Percentiles rank a stretch among this genome's conserved stretches.
Conservation (phyloP, 345 rosid genomes). For the Populus euphratica region DNA sequence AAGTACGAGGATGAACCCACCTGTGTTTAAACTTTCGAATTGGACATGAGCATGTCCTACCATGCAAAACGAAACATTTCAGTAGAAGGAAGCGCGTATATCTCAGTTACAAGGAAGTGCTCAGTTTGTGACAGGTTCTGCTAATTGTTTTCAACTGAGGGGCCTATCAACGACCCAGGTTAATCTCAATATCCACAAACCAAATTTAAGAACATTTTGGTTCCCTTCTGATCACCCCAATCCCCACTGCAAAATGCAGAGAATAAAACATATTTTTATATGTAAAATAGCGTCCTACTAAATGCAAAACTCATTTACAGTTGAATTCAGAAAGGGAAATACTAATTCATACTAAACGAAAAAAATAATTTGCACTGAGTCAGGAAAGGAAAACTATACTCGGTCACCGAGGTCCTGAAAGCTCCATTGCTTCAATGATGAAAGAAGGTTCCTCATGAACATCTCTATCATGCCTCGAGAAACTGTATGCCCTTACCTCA, state of each 20-base stretch:
- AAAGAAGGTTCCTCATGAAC: slow-evolving; percentile 68
- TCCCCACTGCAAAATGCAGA: background rate
- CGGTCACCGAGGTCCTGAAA: slow-evolving; percentile 81
- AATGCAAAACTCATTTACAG: slow-evolving; percentile 2
- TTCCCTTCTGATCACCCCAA: background rate
- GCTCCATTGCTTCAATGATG: slow-evolving; percentile 92
- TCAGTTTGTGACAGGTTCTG: background rate
- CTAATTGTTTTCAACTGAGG: background rate
- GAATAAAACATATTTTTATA: background rate
- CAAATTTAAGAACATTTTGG: background rate
- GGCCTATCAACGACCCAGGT: background rate
- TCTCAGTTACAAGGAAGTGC: no score
- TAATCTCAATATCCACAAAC: background rate
- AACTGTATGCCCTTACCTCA: slow-evolving; percentile 50
- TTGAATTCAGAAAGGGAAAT: slow-evolving; percentile 2
- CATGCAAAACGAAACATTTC: no score
- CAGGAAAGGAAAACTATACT: background rate
- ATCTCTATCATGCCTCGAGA: slow-evolving; percentile 53
- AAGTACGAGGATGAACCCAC: no score
- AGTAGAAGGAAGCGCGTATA: no score
- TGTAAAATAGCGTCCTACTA: background rate
- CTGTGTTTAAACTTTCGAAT: no score
- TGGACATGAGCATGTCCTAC: no score
- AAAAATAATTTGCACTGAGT: background rate
- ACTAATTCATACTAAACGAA: background rate